Percentiles rank a stretch among this genome's conserved stretches.
phyloP scores from a whole-genome alignment of 2,329 filamentous ascomycete species.

The Chrysoporthe cubensis region DNA sequence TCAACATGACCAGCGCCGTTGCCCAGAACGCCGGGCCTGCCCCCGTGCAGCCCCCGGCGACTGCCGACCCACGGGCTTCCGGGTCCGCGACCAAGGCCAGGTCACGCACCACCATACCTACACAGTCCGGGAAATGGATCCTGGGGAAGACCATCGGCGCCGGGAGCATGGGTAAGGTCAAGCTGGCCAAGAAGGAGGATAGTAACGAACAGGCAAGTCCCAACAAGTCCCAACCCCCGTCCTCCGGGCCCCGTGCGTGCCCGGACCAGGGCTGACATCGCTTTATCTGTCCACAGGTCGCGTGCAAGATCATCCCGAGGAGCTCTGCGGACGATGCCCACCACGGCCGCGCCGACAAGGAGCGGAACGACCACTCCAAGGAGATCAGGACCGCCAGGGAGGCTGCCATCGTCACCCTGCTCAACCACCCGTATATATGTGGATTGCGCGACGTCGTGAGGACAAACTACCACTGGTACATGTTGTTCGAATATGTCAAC shows the following conservation, averaged over 20 bases:
- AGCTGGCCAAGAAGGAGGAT: constrained; percentile 88
- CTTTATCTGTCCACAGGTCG: constrained; percentile 65
- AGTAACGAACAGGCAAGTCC: constrained; percentile 81
- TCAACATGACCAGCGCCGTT: constrained; percentile 38
- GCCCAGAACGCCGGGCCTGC: constrained; percentile 57
- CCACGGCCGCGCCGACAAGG: constrained; percentile 65
- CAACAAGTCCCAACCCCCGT: not conserved
- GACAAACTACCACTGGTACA: constrained; percentile 99
- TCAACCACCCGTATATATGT: constrained; percentile 95
- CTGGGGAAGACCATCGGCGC: constrained; percentile 96
- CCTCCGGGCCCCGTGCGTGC: not conserved
- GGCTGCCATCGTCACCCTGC: constrained; percentile 91
- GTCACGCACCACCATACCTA: constrained; percentile 81
- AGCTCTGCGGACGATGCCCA: constrained; percentile 86
- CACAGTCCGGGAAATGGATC: constrained; percentile 89
- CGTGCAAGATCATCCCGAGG: constrained; percentile 95
- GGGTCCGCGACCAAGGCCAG: constrained; percentile 54
- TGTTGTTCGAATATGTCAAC: constrained; percentile 99
- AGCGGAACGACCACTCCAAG: constrained; percentile 93
- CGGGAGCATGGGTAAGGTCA: constrained; percentile 99
- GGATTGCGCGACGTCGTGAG: constrained; percentile 93
- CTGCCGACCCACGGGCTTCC: constrained; percentile 51
- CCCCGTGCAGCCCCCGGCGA: constrained; percentile 53
- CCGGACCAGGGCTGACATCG: constrained; percentile 22
- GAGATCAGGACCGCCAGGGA: constrained; percentile 94